Evolutionary conservation across 2,329 filamentous ascomycete species (phyloP).

Genomic region (Trichoderma lentiforme): DNA sequence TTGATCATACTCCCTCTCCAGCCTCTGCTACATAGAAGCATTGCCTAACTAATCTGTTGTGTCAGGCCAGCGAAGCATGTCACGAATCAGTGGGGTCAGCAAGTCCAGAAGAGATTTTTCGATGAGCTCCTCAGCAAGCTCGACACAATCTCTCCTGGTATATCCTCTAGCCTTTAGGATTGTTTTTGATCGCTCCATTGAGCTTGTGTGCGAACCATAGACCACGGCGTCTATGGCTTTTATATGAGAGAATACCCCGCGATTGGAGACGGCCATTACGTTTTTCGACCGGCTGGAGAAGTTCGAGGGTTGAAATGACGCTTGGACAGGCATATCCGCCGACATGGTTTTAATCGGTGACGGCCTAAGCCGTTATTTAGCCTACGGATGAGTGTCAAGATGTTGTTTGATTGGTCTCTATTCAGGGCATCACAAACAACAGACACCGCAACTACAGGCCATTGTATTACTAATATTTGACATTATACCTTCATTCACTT

Average conservation of each 20-base stretch:
- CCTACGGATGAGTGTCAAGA: neutral
- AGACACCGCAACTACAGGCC: neutral
- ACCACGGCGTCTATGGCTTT: neutral
- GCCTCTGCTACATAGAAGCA: neutral
- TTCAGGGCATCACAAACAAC: neutral
- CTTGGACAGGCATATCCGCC: neutral
- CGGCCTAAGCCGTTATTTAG: neutral
- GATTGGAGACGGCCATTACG: neutral
- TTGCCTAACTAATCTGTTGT: neutral
- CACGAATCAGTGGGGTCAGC: neutral
- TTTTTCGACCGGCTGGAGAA: neutral
- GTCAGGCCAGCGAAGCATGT: neutral
- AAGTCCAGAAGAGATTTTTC: neutral
- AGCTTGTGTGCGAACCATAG: neutral
- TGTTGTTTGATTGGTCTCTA: neutral
- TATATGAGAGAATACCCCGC: neutral
- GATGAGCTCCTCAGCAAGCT: neutral
- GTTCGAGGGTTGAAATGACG: neutral
- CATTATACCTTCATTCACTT: neutral
- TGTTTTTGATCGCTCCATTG: rapidly evolving
- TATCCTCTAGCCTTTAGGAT: neutral
- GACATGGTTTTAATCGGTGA: neutral
- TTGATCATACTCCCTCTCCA: too few species aligned
- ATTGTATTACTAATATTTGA: neutral
- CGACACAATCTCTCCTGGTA: neutral